Conservation (phyloP, 441 rosid genomes). For the Dalechampia spathulata region DNA sequence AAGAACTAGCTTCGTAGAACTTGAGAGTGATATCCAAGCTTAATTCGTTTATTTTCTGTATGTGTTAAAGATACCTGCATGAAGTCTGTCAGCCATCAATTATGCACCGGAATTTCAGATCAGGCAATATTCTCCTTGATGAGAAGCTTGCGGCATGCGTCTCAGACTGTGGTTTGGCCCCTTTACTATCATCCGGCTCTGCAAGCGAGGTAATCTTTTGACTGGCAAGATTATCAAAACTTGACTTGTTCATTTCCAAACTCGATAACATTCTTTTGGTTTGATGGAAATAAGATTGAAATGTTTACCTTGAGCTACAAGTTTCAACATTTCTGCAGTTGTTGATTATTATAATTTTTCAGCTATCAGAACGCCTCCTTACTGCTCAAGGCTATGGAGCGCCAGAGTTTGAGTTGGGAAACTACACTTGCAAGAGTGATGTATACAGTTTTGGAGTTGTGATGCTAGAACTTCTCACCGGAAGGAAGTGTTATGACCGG, state of each 20-base stretch:
- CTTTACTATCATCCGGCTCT: conserved; percentile 42
- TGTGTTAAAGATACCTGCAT: conserved; percentile 65
- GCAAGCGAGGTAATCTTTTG: conserved; percentile 42
- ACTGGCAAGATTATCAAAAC: too few relatives aligned
- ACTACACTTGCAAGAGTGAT: conserved; percentile 77
- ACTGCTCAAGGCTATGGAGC: conserved; percentile 64
- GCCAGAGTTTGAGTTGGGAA: conserved; percentile 80
- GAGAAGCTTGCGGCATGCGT: conserved; percentile 48
- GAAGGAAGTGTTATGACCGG: conserved; percentile 75
- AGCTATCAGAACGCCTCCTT: conserved; percentile 72
- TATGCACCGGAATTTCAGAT: conserved; percentile 65
- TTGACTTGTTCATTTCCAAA: not conserved
- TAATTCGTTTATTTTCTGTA: not conserved
- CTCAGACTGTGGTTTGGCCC: conserved; percentile 77
- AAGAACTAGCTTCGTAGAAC: not conserved
- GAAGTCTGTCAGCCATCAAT: conserved; percentile 78
- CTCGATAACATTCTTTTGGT: not conserved
- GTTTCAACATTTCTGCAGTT: too few relatives aligned
- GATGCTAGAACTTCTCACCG: conserved; percentile 83
- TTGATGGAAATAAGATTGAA: not conserved
- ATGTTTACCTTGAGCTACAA: not conserved
- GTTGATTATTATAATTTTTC: conserved; percentile 23
- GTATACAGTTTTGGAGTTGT: conserved; percentile 90
- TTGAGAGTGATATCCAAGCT: not conserved
- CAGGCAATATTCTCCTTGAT: conserved; percentile 74